Conservation (phyloP, 495 filamentous ascomycete genomes). For the Aspergillus conjunctus region DNA sequence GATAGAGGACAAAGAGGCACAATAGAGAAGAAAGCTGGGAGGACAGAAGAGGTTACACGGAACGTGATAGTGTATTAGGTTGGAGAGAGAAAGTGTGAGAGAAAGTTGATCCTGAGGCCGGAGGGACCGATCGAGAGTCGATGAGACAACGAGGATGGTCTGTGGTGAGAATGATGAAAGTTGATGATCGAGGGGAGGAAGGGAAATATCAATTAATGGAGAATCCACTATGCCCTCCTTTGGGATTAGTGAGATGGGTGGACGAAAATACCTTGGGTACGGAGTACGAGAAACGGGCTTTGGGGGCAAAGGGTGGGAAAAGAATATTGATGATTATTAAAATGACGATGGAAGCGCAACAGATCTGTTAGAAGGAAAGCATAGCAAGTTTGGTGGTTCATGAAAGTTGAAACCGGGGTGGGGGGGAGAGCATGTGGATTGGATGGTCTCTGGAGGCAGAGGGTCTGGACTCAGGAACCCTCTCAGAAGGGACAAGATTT, state of each 20-base stretch:
- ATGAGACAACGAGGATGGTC: constrained; percentile 16
- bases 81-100: not conserved
- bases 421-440: constrained; percentile 7
- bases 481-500: constrained; percentile 15
- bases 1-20: not conserved
- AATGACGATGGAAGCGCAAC: not conserved
- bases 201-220: constrained; percentile 24
- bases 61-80: constrained; percentile 3
- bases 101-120: not conserved
- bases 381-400: constrained; percentile 13
- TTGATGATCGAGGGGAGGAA: constrained; percentile 10
- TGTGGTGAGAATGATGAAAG: constrained; percentile 9
- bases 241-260: constrained; percentile 19
- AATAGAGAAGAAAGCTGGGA: constrained; percentile 5
- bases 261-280: constrained; percentile 16
- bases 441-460: constrained; percentile 9
- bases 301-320: constrained; percentile 11
- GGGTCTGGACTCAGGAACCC: constrained; percentile 17
- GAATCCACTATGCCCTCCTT: constrained; percentile 13
- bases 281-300: constrained; percentile 4
- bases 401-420: constrained; percentile 19
- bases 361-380: constrained; percentile 3
- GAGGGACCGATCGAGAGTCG: not conserved
- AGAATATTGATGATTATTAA: not conserved
- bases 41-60: constrained; percentile 6